Percentiles rank a stretch among this genome's conserved stretches.
These are phyloP conservation scores for Fusarium incarnatum DNA, from an alignment of 2,329 filamentous ascomycete genomes.

Conservation along the genomic window DNA sequence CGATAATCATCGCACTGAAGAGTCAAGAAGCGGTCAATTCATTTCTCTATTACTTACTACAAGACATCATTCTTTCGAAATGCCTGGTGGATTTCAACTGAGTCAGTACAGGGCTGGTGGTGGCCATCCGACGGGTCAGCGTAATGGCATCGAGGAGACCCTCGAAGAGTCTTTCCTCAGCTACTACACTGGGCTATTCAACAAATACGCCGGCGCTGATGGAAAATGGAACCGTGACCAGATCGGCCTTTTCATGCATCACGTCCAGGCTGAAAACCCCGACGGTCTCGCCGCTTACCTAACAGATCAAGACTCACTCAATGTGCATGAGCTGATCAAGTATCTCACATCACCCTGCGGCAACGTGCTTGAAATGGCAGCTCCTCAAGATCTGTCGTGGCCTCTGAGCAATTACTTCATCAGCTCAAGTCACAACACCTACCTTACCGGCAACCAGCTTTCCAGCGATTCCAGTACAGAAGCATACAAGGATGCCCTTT, in stretches of 20 bases:
- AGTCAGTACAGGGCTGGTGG: not conserved
- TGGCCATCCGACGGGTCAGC: conserved; percentile 3
- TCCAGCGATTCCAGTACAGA: conserved; percentile 80
- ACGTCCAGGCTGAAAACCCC: conserved; percentile 7
- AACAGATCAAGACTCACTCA: not conserved
- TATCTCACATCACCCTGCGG: conserved; percentile 22
- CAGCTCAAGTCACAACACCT: conserved; percentile 94
- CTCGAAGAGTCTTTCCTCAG: conserved; percentile 7
- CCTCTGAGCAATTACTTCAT: conserved; percentile 92
- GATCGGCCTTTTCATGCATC: conserved; percentile 14
- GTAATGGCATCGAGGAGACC: conserved; percentile 10
- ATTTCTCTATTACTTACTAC: accelerated
- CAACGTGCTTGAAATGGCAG: conserved; percentile 10
- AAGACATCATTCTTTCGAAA: not conserved
- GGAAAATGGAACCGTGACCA: conserved; percentile 6
- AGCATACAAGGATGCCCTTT: conserved; percentile 80
- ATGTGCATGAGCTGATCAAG: not conserved
- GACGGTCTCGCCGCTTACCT: conserved; percentile 16
- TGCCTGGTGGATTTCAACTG: not conserved
- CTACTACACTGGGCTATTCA: conserved; percentile 2
- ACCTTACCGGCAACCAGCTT: conserved; percentile 86
- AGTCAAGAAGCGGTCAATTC: not conserved
- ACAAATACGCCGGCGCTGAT: conserved; percentile 3
- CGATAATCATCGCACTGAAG: not conserved
- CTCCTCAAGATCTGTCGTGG: conserved; percentile 65